Evolutionary conservation across 345 rosid species (phyloP).

Genomic region (Xanthoceras sorbifolium): DNA sequence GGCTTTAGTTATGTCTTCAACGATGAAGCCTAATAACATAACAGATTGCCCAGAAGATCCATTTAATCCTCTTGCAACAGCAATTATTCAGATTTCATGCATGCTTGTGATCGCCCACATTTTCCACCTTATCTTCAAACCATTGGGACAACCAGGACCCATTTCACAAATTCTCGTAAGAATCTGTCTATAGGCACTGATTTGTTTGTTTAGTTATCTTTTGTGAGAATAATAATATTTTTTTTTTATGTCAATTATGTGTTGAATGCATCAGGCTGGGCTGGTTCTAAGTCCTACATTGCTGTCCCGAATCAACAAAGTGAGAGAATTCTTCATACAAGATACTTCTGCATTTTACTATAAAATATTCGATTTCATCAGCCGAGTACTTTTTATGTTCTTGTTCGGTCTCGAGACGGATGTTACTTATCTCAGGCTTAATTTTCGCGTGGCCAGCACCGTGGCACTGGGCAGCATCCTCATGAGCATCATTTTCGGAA

Average conservation of each 20-base stretch:
- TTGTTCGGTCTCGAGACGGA: conserved; percentile 75
- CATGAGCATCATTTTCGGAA: conserved; percentile 41
- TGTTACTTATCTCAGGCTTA: conserved; percentile 51
- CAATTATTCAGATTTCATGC: conserved; percentile 61
- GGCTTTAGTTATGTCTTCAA: not conserved
- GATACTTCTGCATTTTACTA: conserved; percentile 59
- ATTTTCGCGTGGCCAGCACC: conserved; percentile 43
- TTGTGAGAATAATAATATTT: not conserved
- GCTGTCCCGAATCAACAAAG: conserved; percentile 45
- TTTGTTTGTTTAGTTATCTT: not conserved
- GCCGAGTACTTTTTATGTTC: conserved; percentile 72
- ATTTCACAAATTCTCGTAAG: conserved; percentile 82
- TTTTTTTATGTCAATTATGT: not conserved
- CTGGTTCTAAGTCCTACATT: conserved; percentile 68
- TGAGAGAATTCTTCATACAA: conserved; percentile 52
- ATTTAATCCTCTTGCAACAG: conserved; percentile 71
- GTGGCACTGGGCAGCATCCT: conserved; percentile 50
- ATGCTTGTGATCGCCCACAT: conserved; percentile 85
- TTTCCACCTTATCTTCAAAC: conserved; percentile 74
- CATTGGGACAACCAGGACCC: conserved; percentile 79
- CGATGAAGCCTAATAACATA: conserved; percentile 34
- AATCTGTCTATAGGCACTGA: not conserved
- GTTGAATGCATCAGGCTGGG: conserved; percentile 60
- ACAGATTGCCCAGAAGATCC: conserved; percentile 38
- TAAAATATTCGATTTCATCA: conserved; percentile 44